A percentile compares a stretch with the other conserved stretches of the same genome.
phyloP scores from a whole-genome alignment of 208 protist genomes.

The Leishmania lainsoni region DNA sequence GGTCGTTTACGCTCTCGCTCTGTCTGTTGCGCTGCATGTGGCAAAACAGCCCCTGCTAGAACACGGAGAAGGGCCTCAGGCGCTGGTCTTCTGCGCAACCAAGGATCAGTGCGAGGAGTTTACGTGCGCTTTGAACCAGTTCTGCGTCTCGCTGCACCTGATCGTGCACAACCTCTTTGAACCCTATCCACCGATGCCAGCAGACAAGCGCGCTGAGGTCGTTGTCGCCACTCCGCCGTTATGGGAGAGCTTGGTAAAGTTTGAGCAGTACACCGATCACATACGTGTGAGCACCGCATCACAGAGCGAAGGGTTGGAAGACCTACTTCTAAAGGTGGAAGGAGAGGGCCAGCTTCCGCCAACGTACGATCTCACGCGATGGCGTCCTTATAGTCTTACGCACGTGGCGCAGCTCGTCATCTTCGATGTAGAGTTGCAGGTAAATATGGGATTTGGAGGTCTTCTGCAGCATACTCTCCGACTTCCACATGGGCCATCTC shows the following conservation, averaged over 20 bases:
- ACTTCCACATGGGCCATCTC: not conserved
- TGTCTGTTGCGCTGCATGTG: constrained; percentile 65
- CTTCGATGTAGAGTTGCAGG: constrained; percentile 67
- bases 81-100: constrained; percentile 71
- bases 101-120: constrained; percentile 78
- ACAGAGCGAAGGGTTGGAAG: constrained; percentile 47
- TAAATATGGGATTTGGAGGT: constrained; percentile 46
- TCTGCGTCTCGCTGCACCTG: constrained; percentile 65
- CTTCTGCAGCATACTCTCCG: constrained; percentile 27
- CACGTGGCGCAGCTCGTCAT: constrained; percentile 62
- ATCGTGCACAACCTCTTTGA: constrained; percentile 85
- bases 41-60: constrained; percentile 68
- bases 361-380: constrained; percentile 53
- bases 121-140: constrained; percentile 44
- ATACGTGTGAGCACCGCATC: constrained; percentile 1
- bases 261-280: constrained; percentile 9
- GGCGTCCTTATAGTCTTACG: constrained; percentile 61
- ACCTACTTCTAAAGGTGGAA: constrained; percentile 48
- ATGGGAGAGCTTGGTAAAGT: constrained; percentile 60
- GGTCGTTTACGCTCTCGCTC: constrained; percentile 52
- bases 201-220: constrained; percentile 62
- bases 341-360: constrained; percentile 37
- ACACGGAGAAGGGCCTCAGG: constrained; percentile 59
- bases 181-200: constrained; percentile 60
- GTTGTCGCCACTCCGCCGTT: constrained; percentile 75